These are phyloP conservation scores for Eurotiales sp. DNA, from an alignment of 2,329 filamentous ascomycete genomes.

Conservation along the genomic window DNA sequence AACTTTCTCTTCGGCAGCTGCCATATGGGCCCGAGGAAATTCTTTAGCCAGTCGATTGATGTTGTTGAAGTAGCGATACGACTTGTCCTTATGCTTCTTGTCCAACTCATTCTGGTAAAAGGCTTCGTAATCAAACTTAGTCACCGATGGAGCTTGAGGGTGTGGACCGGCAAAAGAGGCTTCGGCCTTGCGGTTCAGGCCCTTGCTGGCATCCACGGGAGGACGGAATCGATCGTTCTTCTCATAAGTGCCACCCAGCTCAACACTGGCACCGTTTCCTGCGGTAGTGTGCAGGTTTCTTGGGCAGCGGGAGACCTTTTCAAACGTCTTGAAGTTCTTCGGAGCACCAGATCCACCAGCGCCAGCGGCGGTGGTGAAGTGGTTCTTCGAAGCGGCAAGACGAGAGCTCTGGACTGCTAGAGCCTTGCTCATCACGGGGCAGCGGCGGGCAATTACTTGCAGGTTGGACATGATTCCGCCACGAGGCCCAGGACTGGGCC, in stretches of 20 bases:
- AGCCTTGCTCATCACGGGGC: constrained; percentile 98
- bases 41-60: constrained; percentile 97
- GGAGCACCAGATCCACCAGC: constrained; percentile 26
- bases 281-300: constrained; percentile 79
- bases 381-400: constrained; percentile 36
- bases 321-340: constrained; percentile 43
- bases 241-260: constrained; percentile 48
- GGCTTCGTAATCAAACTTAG: constrained; percentile 81
- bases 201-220: constrained; percentile 22
- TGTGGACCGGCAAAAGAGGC: constrained; percentile 39
- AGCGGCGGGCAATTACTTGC: constrained; percentile 88
- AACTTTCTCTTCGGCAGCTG: constrained; percentile 74
- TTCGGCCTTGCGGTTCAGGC: constrained; percentile 23
- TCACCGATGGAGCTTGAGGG: constrained; percentile 46
- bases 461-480: constrained; percentile 96
- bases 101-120: constrained; percentile 89
- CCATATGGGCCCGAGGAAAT: constrained; percentile 91
- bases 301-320: constrained; percentile 52
- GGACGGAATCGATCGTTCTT: constrained; percentile 45
- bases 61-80: constrained; percentile 99
- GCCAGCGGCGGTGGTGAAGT: constrained; percentile 35
- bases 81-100: constrained; percentile 99
- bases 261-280: constrained; percentile 73
- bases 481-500: constrained; percentile 64
- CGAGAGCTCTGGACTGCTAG: constrained; percentile 71